Evolutionary conservation across 1,284 basidiomycete species (phyloP), one percentile per base, ranked within the genome.

Genomic region (Microbotryum scabiosae): DNA sequence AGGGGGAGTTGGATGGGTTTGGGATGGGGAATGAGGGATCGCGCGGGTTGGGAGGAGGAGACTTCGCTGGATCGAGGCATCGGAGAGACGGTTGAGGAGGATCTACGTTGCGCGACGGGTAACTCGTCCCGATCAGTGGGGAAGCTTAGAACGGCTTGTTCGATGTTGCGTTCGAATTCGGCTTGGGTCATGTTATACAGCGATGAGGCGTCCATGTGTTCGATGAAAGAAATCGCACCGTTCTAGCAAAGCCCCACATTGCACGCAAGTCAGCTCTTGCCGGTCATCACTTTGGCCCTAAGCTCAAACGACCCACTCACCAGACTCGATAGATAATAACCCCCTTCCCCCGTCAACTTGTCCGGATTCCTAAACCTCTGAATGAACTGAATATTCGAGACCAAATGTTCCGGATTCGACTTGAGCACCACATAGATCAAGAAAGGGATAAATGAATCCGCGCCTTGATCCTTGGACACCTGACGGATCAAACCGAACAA

Each of bases 351-450:
- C 70, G 90, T 86, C 28, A 97, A 78, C 72, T 92, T 92, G 6
- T 82, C 80, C 0, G 92, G 88, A 73, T 89, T 92, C 53, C 94
- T 81, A 75, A 98, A 99, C 21, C 94, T 85, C 70, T 86, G 90
- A 72, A 98, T 97, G 75, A 97, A 97, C 89, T 96, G 91, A 28
- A 97, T 84, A 72, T 98, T 99, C 2, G 92, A 97, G 26, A 97
- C 79, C 51, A 99, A 79, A 74, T 97, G 85, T 23, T 88, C 84
- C 0, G 96, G 94, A 70, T 96, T 97, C 25, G 93, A 87, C 73
- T 88, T 88, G 50, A 98, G 79, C 7, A 98, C 90, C 20, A 97
- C 88, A 71, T 85, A 96, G 64, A 99, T 98, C 59, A 99, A 79
- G 56, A 97, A 85, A 0, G 94, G 94, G 10, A 98, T 82, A 75